These are phyloP conservation scores for Clavariopsis aquatica DNA, from an alignment of 495 filamentous ascomycete species.

Conservation along the genomic window DNA sequence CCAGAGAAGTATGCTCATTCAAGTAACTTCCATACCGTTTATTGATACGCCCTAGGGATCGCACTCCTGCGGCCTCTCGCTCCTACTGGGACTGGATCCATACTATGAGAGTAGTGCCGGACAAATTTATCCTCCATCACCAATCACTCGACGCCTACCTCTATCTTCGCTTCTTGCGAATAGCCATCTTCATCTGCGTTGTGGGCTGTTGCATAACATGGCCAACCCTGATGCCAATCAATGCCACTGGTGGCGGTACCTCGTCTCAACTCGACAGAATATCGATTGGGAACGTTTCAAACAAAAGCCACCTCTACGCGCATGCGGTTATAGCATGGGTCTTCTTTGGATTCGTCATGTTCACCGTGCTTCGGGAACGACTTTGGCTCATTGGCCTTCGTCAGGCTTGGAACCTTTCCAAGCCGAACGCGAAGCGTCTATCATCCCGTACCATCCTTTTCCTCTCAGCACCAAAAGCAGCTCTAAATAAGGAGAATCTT, in stretches of 20 bases:
- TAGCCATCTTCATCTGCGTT: slow-evolving; percentile 69
- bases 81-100: slow-evolving; percentile 64
- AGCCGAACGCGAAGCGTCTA: slow-evolving; percentile 63
- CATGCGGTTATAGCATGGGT: slow-evolving; percentile 59
- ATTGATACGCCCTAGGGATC: slow-evolving; percentile 26
- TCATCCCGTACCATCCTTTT: slow-evolving; percentile 72
- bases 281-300: slow-evolving; percentile 66
- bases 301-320: slow-evolving; percentile 59
- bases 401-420: slow-evolving; percentile 71
- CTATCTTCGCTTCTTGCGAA: slow-evolving; percentile 80
- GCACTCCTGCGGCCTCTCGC: slow-evolving; percentile 28
- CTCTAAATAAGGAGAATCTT: slow-evolving; percentile 38
- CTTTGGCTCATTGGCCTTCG: slow-evolving; percentile 69
- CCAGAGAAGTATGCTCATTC: slow-evolving; percentile 32
- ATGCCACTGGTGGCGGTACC: slow-evolving; percentile 68
- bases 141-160: slow-evolving; percentile 80
- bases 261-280: slow-evolving; percentile 63
- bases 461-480: slow-evolving; percentile 62
- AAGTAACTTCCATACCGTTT: background rate
- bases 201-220: slow-evolving; percentile 80
- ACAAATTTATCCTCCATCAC: slow-evolving; percentile 64
- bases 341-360: slow-evolving; percentile 65
- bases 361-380: slow-evolving; percentile 65
- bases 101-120: slow-evolving; percentile 61
- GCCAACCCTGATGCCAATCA: slow-evolving; percentile 83